Evolutionary conservation across 305 asterid genomes (phyloP).

Genomic region (Fraxinus baroniana): DNA sequence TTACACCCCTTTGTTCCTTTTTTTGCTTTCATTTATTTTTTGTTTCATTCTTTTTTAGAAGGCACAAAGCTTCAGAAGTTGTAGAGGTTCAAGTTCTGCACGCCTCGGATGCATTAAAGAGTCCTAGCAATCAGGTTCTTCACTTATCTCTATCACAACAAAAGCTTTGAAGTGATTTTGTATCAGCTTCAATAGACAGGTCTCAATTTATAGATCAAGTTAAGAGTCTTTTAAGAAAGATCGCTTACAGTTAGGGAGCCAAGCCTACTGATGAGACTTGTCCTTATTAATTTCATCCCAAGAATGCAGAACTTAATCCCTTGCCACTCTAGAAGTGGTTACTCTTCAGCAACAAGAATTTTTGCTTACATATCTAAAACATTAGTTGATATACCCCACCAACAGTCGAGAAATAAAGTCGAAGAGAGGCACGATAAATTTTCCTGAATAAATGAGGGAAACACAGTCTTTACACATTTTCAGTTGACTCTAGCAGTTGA

Average conservation of each 20-base stretch:
- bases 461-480: not conserved
- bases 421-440: not conserved
- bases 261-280: not conserved
- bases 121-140: not conserved
- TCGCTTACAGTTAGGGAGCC: not conserved
- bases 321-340: not conserved
- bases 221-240: not conserved
- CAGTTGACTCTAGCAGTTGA: constrained; percentile 5
- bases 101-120: not conserved
- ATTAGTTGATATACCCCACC: not conserved
- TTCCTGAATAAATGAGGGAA: not conserved
- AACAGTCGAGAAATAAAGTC: constrained; percentile 4
- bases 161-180: not conserved
- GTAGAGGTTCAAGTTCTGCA: not conserved
- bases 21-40: not conserved
- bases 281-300: not conserved
- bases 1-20: no score
- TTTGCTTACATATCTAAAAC: not conserved
- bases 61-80: not conserved
- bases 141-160: not conserved
- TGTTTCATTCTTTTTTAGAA: not conserved
- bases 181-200: not conserved
- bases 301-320: not conserved
- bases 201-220: not conserved
- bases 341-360: constrained; percentile 9